Conservation (phyloP, 345 rosid species). For the Noccaea bulbosa region DNA sequence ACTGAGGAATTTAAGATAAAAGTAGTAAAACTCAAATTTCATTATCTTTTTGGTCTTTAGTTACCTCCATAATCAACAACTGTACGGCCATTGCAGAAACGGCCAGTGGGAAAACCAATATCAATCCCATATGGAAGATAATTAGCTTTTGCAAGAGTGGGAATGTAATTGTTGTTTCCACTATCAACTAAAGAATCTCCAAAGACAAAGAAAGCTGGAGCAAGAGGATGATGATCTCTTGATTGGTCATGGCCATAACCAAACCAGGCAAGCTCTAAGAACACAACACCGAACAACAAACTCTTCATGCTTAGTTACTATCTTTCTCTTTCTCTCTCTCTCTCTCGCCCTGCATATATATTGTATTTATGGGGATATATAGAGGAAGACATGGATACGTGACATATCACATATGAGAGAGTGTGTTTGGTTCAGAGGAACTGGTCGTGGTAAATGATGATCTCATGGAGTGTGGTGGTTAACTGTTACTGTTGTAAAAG, state of each 20-base stretch:
- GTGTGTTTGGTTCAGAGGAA: conserved; percentile 31
- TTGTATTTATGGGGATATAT: conserved; percentile 9
- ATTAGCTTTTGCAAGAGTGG: conserved; percentile 45
- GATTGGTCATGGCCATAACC: conserved; percentile 33
- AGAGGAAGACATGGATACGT: conserved; percentile 4
- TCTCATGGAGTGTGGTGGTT: conserved; percentile 44
- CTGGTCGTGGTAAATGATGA: conserved; percentile 47
- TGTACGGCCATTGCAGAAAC: conserved; percentile 50
- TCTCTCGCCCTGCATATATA: background rate
- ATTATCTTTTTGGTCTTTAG: conserved; percentile 1
- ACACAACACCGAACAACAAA: conserved; percentile 25
- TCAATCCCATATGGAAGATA: conserved; percentile 53
- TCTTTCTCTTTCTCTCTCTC: conserved; percentile 3
- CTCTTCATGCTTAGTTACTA: conserved; percentile 31
- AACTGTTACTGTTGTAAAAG: conserved; percentile 39
- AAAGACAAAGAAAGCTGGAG: conserved; percentile 49
- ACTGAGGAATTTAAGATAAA: conserved; percentile 16
- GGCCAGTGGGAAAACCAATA: conserved; percentile 47
- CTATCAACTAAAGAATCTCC: conserved; percentile 47
- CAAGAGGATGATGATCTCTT: conserved; percentile 31
- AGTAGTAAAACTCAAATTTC: background rate
- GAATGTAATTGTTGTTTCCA: conserved; percentile 54
- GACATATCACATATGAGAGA: conserved; percentile 28
- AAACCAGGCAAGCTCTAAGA: conserved; percentile 30
- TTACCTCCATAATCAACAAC: conserved; percentile 45